A percentile compares a stretch with the other conserved stretches of the same genome.
Evolutionary conservation across 2,329 filamentous ascomycete genomes (phyloP).

Genomic region (Fusarium sp.): DNA sequence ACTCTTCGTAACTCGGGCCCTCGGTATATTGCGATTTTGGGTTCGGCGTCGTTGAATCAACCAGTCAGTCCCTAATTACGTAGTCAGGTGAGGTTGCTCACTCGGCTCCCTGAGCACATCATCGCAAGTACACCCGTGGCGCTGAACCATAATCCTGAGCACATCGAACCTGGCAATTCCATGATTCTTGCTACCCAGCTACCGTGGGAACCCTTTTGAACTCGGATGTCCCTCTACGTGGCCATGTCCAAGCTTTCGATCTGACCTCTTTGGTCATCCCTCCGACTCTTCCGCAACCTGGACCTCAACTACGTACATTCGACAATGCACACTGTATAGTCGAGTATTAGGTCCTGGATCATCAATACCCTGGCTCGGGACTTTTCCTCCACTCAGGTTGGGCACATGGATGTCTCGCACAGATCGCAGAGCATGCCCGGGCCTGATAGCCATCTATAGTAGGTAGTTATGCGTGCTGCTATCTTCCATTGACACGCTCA

Average conservation of each 20-base stretch:
- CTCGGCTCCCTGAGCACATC: conserved; percentile 42
- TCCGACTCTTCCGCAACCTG: not conserved
- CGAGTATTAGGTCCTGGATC: not conserved
- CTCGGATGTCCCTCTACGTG: conserved; percentile 8
- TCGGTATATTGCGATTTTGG: conserved; percentile 2
- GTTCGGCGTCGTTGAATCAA: not conserved
- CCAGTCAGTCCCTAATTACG: conserved; percentile 18
- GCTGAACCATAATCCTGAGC: conserved; percentile 37
- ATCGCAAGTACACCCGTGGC: conserved; percentile 33
- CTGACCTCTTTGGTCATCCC: conserved; percentile 1
- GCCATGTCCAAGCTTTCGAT: conserved; percentile 8
- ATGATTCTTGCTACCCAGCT: conserved; percentile 3
- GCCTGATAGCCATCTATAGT: not conserved
- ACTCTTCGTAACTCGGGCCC: conserved; percentile 11
- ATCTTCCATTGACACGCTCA: conserved; percentile 6
- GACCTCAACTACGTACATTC: not conserved
- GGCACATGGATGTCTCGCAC: conserved; percentile 3
- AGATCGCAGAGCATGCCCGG: conserved; percentile 11
- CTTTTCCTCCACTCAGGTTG: conserved; percentile 1
- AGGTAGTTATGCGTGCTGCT: not conserved
- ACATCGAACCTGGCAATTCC: conserved; percentile 25
- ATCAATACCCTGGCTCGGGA: not conserved
- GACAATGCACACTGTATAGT: conserved; percentile 1
- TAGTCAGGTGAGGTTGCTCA: conserved; percentile 38
- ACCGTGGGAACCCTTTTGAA: conserved; percentile 12